Conservation (phyloP, 345 rosid genomes). For the Leavenworthia alabamica region DNA sequence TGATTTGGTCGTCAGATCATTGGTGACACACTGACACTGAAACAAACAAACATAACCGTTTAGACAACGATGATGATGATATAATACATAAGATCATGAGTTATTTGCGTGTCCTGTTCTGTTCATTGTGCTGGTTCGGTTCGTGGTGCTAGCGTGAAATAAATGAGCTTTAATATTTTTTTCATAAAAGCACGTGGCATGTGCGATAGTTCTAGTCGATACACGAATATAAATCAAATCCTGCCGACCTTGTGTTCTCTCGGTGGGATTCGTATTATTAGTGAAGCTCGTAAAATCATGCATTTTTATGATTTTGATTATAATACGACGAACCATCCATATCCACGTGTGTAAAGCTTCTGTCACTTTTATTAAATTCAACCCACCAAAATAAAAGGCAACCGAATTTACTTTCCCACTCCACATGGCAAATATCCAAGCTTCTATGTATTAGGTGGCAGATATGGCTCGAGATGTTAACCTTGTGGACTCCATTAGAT, state of each 20-base stretch:
- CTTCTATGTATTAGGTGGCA: constrained; percentile 20
- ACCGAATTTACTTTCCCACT: background rate
- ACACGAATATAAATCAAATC: constrained; percentile 20
- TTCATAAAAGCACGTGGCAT: constrained; percentile 13
- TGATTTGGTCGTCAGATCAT: background rate
- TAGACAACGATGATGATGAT: background rate
- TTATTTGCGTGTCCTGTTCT: background rate
- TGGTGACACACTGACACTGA: background rate
- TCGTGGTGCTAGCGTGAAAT: background rate
- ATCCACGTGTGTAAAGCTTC: constrained; percentile 1
- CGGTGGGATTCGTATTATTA: constrained; percentile 11
- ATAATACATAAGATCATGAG: background rate
- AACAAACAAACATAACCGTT: background rate
- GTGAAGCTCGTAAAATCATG: constrained; percentile 12
- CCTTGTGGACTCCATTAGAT: background rate
- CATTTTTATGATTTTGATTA: background rate
- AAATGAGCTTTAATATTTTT: background rate
- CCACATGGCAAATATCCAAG: constrained; percentile 16
- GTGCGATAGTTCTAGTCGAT: constrained; percentile 7
- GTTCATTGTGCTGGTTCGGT: background rate
- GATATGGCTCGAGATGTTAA: background rate
- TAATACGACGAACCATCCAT: constrained; percentile 5
- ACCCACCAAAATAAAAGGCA: constrained; percentile 11
- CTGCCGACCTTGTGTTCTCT: constrained; percentile 21
- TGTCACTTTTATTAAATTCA: constrained; percentile 3